Conservation (phyloP, 129 eudicot species). For the Flaveria robusta region DNA sequence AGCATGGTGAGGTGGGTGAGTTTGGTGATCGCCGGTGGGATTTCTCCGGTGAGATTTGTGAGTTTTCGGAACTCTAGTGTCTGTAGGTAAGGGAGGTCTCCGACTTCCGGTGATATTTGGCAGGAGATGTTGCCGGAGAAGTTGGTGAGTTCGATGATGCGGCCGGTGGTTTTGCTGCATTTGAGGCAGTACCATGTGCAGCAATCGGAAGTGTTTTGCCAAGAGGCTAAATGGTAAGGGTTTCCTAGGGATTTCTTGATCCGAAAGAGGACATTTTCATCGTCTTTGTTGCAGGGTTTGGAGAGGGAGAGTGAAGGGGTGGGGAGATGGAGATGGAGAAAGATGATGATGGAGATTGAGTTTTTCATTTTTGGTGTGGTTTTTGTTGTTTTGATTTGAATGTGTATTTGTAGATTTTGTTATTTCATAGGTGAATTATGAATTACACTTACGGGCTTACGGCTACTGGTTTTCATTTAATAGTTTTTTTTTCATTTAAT, state of each 20-base stretch:
- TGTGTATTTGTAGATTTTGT: neutral
- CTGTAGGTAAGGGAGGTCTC: conserved; percentile 52
- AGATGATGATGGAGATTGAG: neutral
- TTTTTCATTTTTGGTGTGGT: conserved; percentile 2
- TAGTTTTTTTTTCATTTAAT: too few species aligned
- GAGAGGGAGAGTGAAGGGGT: conserved; percentile 29
- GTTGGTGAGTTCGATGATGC: conserved; percentile 43
- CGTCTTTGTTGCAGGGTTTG: conserved; percentile 50
- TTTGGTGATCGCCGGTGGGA: conserved; percentile 54
- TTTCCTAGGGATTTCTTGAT: conserved; percentile 46
- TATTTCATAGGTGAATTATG: too few species aligned
- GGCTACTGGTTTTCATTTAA: too few species aligned
- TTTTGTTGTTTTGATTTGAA: neutral
- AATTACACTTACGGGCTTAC: too few species aligned
- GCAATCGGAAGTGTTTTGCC: conserved; percentile 49
- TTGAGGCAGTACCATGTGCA: conserved; percentile 43
- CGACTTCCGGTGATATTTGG: conserved; percentile 53
- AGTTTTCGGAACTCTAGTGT: conserved; percentile 33
- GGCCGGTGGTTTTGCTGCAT: conserved; percentile 37
- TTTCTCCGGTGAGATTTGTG: conserved; percentile 58
- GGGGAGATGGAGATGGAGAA: conserved; percentile 31
- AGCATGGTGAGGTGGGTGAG: conserved; percentile 45
- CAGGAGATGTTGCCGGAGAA: conserved; percentile 45
- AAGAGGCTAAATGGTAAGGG: conserved; percentile 47
- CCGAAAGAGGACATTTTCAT: conserved; percentile 54